Evolutionary conservation across 106 monocot species (phyloP), one percentile per base, ranked within the genome.

Genomic region (Dendrobium huoshanense): DNA sequence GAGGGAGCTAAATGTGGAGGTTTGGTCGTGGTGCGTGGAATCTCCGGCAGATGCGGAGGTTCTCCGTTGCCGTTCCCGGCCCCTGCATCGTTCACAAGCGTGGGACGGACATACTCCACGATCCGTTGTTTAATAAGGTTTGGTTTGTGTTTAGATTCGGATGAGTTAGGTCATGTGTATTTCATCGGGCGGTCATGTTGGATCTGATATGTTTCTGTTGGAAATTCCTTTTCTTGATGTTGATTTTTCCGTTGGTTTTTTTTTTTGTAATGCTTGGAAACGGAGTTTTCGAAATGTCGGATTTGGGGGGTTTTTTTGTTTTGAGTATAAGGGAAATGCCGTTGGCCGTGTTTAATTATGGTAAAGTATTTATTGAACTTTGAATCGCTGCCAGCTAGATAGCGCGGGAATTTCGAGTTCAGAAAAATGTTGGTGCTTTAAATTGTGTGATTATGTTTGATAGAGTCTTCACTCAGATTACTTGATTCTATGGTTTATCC

Each of bases 91-190:
- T 98, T 31, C 88, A 91, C 80, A 98, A 98, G 92, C 90, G 95
- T 6, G 98, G 98, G 42, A 98, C 91, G 16, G 98, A 98, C 73
- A 98, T 98, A 58, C 95, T 98, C 78, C 95, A 98, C 55, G 98
- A 98, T 89, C 98, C 98, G 1, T 98, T 92, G 95, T 98, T 90
- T 77, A 98, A 98, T 67, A 98, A 98, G 90, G 98, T 95, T 58
- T 20, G 49, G 8, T 9, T 33, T 15, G 51, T 41, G 20, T 37
- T 20, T 41, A 9, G 43, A 29, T 56, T 49, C 33, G 4, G 29
- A 33, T 33, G 15, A 33, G 29, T 33, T 37, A 37, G 33, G 1
- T 67, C 10, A 58, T 25, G 22, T 43, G 72, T 27, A 5, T 40
- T n/a, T 19, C 41, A 41, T 59, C 29, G 77, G 31, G 27, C 44